A percentile compares a stretch with the other conserved stretches of the same genome.
Conservation (phyloP, 306 rosid genomes). For the Sphenostylis stenocarpa region DNA sequence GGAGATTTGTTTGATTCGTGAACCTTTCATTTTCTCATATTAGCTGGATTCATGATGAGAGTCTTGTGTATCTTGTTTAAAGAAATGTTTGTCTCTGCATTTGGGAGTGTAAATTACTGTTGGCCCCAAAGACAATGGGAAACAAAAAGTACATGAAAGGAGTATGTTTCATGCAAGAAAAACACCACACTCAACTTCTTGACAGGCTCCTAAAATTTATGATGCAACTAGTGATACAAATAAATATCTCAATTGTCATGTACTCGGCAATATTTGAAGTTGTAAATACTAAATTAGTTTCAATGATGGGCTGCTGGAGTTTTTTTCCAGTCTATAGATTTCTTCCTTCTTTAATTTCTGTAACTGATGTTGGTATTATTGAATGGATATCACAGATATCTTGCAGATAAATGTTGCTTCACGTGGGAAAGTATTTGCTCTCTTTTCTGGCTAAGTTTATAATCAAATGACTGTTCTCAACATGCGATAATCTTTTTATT, state of each 20-base stretch:
- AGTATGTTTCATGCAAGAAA: conserved; percentile 12
- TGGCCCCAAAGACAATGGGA: background rate
- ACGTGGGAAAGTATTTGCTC: background rate
- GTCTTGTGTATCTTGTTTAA: conserved; percentile 4
- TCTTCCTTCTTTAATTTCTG: background rate
- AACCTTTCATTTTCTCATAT: conserved; percentile 10
- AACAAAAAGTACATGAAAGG: background rate
- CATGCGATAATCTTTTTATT: conserved; percentile 8
- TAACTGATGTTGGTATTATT: conserved; percentile 3
- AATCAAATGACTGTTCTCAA: conserved; percentile 17
- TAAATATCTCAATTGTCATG: background rate
- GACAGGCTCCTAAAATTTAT: conserved; percentile 13
- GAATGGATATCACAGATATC: conserved; percentile 21
- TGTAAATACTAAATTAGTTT: background rate
- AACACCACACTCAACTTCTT: background rate
- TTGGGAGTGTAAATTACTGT: conserved; percentile 1
- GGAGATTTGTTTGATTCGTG: background rate
- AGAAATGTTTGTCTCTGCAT: conserved; percentile 2
- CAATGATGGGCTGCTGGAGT: background rate
- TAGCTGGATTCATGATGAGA: conserved; percentile 2
- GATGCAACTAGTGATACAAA: background rate
- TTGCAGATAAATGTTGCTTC: conserved; percentile 14
- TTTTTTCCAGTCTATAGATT: background rate
- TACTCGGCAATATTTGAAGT: background rate
- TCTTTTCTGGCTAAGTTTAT: conserved; percentile 17